phyloP scores from a whole-genome alignment of 176 grass and related monocot genomes.

The barley (Hordeum vulgare) region DNA sequence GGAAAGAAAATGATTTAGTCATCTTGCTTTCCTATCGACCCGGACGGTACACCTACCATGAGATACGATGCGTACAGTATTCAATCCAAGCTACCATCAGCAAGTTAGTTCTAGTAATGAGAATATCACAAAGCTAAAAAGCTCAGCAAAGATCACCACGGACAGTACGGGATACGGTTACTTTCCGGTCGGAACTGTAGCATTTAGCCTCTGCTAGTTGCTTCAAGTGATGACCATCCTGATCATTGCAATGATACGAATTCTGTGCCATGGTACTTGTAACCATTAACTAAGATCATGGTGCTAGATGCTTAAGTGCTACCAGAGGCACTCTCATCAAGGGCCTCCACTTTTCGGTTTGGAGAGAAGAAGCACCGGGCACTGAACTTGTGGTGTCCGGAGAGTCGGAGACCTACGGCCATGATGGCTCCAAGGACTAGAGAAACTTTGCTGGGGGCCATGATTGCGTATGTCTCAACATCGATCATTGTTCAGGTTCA shows the following conservation, averaged over 20 bases:
- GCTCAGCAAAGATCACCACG: background rate
- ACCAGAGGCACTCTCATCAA: background rate
- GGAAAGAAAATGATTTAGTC: background rate
- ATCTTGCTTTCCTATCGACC: slow-evolving; percentile 19
- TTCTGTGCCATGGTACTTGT: background rate
- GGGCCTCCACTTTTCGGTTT: background rate
- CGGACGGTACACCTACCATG: slow-evolving; percentile 24
- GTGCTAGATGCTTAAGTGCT: background rate
- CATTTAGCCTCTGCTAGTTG: background rate
- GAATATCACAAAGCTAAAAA: background rate
- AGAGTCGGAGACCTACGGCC: background rate
- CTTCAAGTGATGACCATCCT: background rate
- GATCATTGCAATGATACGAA: background rate
- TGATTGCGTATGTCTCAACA: background rate
- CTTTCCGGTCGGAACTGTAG: background rate
- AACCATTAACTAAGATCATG: background rate
- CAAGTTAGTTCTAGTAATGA: background rate
- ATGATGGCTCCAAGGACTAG: background rate
- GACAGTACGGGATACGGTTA: background rate
- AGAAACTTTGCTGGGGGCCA: background rate
- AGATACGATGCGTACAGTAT: slow-evolving; percentile 16
- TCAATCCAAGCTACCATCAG: background rate
- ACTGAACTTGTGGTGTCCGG: background rate
- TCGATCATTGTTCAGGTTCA: background rate
- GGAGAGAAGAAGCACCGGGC: background rate